Percentiles rank a stretch among this genome's conserved stretches.
Conservation (phyloP, 164 flowering plant species). For the Brasenia schreberi region DNA sequence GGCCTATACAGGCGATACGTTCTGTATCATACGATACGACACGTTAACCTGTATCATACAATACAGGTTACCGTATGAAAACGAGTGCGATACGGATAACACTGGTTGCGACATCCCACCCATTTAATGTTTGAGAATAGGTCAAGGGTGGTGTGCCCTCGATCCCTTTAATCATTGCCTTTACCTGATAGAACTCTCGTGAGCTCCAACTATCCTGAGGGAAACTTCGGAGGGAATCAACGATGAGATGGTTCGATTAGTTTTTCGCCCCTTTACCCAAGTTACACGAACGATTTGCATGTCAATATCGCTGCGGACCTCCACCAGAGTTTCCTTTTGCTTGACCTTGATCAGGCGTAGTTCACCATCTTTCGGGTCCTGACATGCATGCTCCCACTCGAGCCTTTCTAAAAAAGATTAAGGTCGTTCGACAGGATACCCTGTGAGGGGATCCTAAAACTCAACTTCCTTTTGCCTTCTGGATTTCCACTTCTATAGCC, state of each 20-base stretch:
- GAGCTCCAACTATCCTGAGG: no score
- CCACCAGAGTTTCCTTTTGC: slow-evolving; percentile 4
- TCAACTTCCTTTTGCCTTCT: not conserved
- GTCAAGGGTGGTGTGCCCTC: no score
- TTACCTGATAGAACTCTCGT: no score
- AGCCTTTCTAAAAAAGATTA: slow-evolving; percentile 7
- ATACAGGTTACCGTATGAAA: no score
- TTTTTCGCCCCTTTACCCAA: slow-evolving; percentile 10
- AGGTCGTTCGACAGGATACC: not conserved
- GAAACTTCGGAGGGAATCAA: no score
- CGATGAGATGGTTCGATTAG: not conserved
- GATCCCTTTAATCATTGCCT: no score
- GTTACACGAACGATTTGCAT: slow-evolving; percentile 7
- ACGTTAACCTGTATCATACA: no score
- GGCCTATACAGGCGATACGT: no score
- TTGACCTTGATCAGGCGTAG: slow-evolving; percentile 4
- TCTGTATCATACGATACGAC: no score
- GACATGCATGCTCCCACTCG: slow-evolving; percentile 5
- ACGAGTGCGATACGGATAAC: no score
- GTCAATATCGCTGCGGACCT: slow-evolving; percentile 5
- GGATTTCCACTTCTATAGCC: not conserved
- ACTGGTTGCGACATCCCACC: no score
- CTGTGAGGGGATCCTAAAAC: not conserved
- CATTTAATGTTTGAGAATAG: no score
- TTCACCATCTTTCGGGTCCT: slow-evolving; percentile 3